Evolutionary conservation across 2,329 filamentous ascomycete genomes (phyloP).

Genomic region (Penicillium sp.): DNA sequence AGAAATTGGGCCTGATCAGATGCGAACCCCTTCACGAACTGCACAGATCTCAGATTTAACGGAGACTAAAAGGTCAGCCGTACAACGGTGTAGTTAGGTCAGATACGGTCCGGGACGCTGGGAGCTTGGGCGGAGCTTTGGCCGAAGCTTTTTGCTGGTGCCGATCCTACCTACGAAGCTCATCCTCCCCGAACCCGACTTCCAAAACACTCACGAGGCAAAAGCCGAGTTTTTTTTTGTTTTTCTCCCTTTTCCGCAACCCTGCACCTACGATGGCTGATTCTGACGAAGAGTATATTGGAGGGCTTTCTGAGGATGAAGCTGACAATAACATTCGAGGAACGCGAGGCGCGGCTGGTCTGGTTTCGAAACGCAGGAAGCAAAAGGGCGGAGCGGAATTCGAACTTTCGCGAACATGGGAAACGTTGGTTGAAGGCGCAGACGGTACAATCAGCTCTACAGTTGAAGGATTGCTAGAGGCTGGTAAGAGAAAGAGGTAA

Average conservation of each 20-base stretch:
- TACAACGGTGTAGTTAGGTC: neutral
- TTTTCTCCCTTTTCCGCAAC: neutral
- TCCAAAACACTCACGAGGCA: neutral
- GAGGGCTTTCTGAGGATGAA: conserved; percentile 54
- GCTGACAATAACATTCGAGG: conserved; percentile 38
- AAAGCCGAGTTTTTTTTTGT: neutral
- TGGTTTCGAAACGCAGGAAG: conserved; percentile 43
- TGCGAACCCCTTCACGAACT: no score
- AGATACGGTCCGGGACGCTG: neutral
- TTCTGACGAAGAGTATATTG: conserved; percentile 59
- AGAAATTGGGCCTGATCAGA: no score
- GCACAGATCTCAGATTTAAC: neutral
- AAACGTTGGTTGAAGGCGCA: conserved; percentile 75
- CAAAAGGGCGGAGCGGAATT: conserved; percentile 48
- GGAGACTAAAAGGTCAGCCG: no score
- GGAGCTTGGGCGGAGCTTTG: conserved; percentile 38
- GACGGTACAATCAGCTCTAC: conserved; percentile 76
- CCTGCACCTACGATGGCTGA: conserved; percentile 44
- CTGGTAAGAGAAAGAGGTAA: conserved; percentile 76
- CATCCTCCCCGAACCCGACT: neutral
- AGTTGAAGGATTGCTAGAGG: conserved; percentile 76
- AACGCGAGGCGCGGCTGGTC: conserved; percentile 33
- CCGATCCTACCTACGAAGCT: conserved; percentile 2
- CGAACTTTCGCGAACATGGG: conserved; percentile 60
- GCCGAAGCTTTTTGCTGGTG: conserved; percentile 20